Evolutionary conservation across 306 rosid genomes (phyloP).

Genomic region (Crataegus laevigata): DNA sequence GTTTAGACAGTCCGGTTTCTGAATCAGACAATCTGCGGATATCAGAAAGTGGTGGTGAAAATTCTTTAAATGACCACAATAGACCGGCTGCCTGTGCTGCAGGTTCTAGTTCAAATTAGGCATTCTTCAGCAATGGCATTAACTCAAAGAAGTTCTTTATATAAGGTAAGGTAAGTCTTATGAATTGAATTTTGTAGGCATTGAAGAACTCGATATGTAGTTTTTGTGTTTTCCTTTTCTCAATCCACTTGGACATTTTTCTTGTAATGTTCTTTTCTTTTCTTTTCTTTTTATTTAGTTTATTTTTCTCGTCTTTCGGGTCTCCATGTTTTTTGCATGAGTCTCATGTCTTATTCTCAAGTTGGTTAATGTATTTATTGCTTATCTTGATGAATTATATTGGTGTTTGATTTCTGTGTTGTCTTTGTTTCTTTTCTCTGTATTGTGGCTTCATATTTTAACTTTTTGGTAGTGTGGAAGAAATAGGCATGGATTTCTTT

Average conservation of each 20-base stretch:
- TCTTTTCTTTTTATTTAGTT: neutral
- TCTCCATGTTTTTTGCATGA: neutral
- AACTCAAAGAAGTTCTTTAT: conserved; percentile 29
- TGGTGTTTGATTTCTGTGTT: neutral
- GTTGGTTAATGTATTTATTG: neutral
- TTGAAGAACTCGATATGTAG: neutral
- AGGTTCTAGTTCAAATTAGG: conserved; percentile 77
- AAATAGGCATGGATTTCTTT: neutral
- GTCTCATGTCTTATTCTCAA: neutral
- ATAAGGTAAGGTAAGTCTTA: conserved; percentile 30
- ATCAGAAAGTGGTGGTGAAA: conserved; percentile 40
- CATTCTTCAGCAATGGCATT: conserved; percentile 21
- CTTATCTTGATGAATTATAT: neutral
- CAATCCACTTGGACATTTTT: neutral
- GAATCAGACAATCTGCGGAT: conserved; percentile 33
- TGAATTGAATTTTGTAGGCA: conserved; percentile 5
- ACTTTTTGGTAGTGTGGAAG: neutral
- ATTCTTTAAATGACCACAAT: conserved; percentile 31
- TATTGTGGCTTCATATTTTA: neutral
- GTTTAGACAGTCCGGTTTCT: conserved; percentile 33
- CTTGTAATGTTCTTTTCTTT: neutral
- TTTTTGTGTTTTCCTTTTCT: neutral
- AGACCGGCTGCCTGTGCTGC: conserved; percentile 45
- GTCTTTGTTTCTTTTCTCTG: neutral
- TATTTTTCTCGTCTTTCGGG: neutral